Evolutionary conservation across 1,139 yeast genomes (phyloP).

Genomic region (Yamadazyma diospyri): DNA sequence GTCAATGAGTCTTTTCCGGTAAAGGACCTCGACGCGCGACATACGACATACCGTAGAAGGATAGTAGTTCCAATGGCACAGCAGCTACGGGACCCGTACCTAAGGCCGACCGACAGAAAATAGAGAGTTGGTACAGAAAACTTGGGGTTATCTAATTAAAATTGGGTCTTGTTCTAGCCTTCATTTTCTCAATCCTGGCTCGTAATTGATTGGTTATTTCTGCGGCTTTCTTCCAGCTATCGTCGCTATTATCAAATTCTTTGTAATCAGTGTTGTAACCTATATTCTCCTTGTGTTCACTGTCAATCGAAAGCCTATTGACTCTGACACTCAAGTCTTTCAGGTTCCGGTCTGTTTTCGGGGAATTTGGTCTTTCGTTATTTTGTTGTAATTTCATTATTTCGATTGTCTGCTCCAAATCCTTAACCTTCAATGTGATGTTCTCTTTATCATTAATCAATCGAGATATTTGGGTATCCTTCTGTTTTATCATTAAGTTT

Average conservation of each 20-base stretch:
- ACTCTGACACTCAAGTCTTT: slow-evolving; percentile 46
- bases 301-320: slow-evolving; percentile 39
- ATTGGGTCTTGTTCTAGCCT: slow-evolving; percentile 39
- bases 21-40: not conserved
- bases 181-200: slow-evolving; percentile 88
- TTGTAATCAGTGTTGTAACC: slow-evolving; percentile 1
- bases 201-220: slow-evolving; percentile 83
- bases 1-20: slow-evolving; percentile 5
- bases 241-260: slow-evolving; percentile 49
- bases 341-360: slow-evolving; percentile 19
- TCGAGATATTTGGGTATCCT: slow-evolving; percentile 62
- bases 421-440: slow-evolving; percentile 44
- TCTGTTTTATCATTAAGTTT: slow-evolving; percentile 53
- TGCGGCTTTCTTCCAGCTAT: slow-evolving; percentile 86
- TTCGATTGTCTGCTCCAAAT: slow-evolving; percentile 52
- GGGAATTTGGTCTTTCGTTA: slow-evolving; percentile 3
- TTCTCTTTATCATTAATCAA: slow-evolving; percentile 59
- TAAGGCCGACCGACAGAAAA: too few relatives aligned
- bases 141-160: not conserved
- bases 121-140: not conserved
- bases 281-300: slow-evolving; percentile 12
- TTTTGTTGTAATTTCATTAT: slow-evolving; percentile 36
- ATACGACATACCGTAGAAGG: too few relatives aligned
- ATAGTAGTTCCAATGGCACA: too few relatives aligned
- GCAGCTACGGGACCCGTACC: too few relatives aligned